phyloP scores from a whole-genome alignment of 176 grass and related monocot genomes.

The Coix lacrymajobi region DNA sequence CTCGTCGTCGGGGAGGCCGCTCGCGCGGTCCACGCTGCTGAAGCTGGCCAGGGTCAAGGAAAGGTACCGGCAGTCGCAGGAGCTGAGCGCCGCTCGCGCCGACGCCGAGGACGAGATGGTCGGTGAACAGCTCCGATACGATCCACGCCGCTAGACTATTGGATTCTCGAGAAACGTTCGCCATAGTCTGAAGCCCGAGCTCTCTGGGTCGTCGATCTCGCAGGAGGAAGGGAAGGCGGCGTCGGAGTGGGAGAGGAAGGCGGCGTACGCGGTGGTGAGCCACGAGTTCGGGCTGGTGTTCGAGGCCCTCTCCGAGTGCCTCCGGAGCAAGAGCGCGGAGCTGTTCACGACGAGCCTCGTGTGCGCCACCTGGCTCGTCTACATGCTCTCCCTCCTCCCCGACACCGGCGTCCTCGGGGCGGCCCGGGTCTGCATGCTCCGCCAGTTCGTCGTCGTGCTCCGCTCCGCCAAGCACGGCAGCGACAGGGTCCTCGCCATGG shows the following conservation, averaged over 20 bases:
- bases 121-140: neutral
- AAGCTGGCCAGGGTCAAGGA: conserved; percentile 62
- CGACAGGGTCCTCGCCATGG: conserved; percentile 60
- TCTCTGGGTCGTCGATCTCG: neutral
- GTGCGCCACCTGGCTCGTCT: conserved; percentile 49
- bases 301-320: conserved; percentile 58
- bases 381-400: conserved; percentile 64
- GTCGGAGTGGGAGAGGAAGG: conserved; percentile 57
- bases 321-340: conserved; percentile 43
- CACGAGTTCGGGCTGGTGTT: conserved; percentile 75
- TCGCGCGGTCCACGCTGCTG: conserved; percentile 46
- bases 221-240: conserved; percentile 53
- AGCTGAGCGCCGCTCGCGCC: conserved; percentile 16
- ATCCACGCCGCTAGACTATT: no score
- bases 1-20: conserved; percentile 57
- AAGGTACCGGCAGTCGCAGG: conserved; percentile 39
- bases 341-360: conserved; percentile 60
- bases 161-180: neutral
- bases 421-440: conserved; percentile 54
- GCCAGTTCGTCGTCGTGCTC: conserved; percentile 55
- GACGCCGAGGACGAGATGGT: conserved; percentile 42
- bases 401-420: conserved; percentile 67
- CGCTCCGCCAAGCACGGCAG: conserved; percentile 58
- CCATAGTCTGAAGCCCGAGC: neutral
- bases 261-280: conserved; percentile 55